These are phyloP conservation scores for Solanum aculeatissimum DNA, from an alignment of 305 asterid genomes.

Conservation along the genomic window DNA sequence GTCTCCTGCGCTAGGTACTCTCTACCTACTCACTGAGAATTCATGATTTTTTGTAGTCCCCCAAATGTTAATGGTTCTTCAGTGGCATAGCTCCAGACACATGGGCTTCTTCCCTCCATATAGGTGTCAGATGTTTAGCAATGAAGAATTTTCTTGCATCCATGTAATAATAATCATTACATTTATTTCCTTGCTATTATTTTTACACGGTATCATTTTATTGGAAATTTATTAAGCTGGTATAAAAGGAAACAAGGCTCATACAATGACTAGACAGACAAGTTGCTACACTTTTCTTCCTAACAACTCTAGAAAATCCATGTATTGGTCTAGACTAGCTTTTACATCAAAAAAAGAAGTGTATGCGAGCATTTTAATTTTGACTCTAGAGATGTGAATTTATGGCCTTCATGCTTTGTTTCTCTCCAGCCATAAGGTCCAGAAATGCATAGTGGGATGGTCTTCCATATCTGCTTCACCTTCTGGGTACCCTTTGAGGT, in stretches of 20 bases:
- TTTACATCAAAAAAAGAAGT: no score
- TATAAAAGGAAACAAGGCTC: not conserved
- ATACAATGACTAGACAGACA: not conserved
- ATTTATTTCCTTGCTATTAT: not conserved
- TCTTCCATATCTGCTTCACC: no score
- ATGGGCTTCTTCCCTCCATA: not conserved
- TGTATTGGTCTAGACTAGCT: no score
- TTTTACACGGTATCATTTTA: not conserved
- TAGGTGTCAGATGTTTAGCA: not conserved
- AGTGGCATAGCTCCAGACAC: not conserved
- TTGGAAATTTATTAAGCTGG: not conserved
- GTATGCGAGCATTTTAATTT: no score
- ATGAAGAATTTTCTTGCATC: not conserved
- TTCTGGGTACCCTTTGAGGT: no score
- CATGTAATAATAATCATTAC: not conserved
- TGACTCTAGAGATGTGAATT: no score
- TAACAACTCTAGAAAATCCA: no score
- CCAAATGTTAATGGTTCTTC: not conserved
- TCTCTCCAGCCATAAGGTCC: no score
- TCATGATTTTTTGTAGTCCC: not conserved
- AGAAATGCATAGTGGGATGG: no score
- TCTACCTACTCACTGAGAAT: not conserved
- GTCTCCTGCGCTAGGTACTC: not conserved
- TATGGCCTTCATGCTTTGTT: no score
- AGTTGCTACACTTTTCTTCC: not conserved